phyloP scores from a whole-genome alignment of 1,139 yeast genomes.

The Geotrichum phurueaensis region DNA sequence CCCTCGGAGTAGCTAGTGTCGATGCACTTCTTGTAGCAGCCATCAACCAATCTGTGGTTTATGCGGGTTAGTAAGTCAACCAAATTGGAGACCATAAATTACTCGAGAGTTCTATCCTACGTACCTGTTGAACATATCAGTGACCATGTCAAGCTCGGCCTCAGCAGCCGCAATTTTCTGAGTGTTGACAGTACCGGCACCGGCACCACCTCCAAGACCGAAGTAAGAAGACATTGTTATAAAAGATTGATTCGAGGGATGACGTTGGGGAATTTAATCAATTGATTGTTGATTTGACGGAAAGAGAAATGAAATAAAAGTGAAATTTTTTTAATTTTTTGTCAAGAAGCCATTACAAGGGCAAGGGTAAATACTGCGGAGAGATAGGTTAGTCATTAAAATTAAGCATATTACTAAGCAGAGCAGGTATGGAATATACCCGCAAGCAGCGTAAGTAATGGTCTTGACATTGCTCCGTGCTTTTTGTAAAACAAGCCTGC shows the following conservation, averaged over 20 bases:
- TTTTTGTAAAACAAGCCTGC: neutral
- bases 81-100: constrained; percentile 31
- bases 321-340: neutral
- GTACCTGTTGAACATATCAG: constrained; percentile 80
- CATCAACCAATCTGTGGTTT: constrained; percentile 50
- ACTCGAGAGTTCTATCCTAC: neutral
- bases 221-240: constrained; percentile 54
- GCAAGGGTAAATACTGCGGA: neutral
- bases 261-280: constrained; percentile 6
- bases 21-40: constrained; percentile 89
- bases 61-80: constrained; percentile 35
- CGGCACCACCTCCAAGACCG: constrained; percentile 67
- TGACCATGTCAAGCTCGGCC: constrained; percentile 89
- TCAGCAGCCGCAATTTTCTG: constrained; percentile 64
- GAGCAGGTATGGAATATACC: neutral
- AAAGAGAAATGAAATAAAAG: neutral
- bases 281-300: constrained; percentile 7
- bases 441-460: neutral
- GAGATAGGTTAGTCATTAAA: neutral
- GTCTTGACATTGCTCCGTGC: neutral
- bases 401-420: neutral
- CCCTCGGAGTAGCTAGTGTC: constrained; percentile 62
- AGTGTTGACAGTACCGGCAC: constrained; percentile 36
- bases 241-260: neutral
- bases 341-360: neutral